Evolutionary conservation across 176 grass and related monocot genomes (phyloP), one percentile per base, ranked within the genome.

Genomic region (Pontederia paniculata): DNA sequence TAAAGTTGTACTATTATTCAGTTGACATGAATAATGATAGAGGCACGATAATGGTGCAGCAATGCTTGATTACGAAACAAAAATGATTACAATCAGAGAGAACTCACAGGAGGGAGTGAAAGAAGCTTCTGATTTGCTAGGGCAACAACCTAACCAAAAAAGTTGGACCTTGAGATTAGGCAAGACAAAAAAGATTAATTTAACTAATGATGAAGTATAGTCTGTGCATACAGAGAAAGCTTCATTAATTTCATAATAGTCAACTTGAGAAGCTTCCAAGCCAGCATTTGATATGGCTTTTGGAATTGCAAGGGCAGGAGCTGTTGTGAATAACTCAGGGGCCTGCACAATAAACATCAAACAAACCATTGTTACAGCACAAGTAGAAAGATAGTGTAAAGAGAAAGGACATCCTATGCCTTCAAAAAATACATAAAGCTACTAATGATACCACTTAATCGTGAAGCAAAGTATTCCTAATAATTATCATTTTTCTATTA

Each of bases 61-160:
- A 14, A 22, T 7, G 12, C 15, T 5, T 3, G 22, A 11, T 22
- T 56, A 12, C 4, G 21, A 12, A 56, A 0, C 17, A 52, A 23
- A 22, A 15, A 5, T 10, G 45, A 14, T 44, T 55, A 55, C 37
- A 19, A 69, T 50, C 3, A 19, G 17, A 55, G 54, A 21, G 22
- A 21, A 79, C 91, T 86, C 75, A 96, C 91, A 47, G 74, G 76
- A 81, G 91, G 59, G 69, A 96, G 78, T 3, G 76, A 77, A 4
- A 96, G 86, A 89, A 96, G 85, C 71, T 96, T 96, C 64, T 96
- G 91, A 57, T 96, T 96, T 86, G 91, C 82, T 51, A 89, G 91
- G 45, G 91, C 91, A 68, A 96, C 91, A 69, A 74, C 82, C 91
- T 96, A 64, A 7, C 23, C 50, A 71, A 5, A 76, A 10, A 70